Evolutionary conservation across 1,139 yeast genomes (phyloP), one percentile per base, ranked within the genome.

Genomic region (Protomyces lactucae-debilis): DNA sequence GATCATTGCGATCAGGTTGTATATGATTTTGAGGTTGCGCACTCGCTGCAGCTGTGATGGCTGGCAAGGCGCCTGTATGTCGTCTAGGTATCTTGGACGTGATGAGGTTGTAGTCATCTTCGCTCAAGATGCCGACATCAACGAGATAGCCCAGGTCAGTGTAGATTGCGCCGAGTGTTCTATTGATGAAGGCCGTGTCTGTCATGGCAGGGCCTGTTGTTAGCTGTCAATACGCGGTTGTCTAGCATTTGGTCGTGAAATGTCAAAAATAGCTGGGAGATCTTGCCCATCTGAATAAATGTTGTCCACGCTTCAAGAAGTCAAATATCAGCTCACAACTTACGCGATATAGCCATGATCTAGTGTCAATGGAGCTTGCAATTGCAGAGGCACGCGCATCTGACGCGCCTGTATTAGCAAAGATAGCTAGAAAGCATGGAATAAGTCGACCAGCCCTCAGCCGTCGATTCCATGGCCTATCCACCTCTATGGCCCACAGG

Each of bases 51-150:
- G 43, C 23, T 39, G 23, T 18, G 8, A 25, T n/a, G 39, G 9
- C 48, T 9, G 53, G 53, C 51, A 40, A 10, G 51, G 84, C 86
- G 69, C 81, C 83, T 10, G 52, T 40, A 74, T 52, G 52, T 12
- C 66, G 65, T 12, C 64, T 74, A 3, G 97, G 96, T 55, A 91
- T 77, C 2, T 84, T 76, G 9, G 71, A 71, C 63, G 77, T 70
- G 35, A 90, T 77, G 66, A 83, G 81, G 25, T 83, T 76, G 71
- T 76, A 86, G 65, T 86, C 81, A 2, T 76, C 80, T 48, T 83
- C 82, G 35, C 86, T 80, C 66, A 91, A 84, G 60, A 89, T 95
- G 55, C 86, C 85, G 0, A 95, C 86, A 71, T 89, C 96, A 63
- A 77, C 78, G 63, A 91, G 79, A 73, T 90, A 90, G 74, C 89